Evolutionary conservation across 1,284 basidiomycete species (phyloP).

Genomic region (Trichosporon sp.): DNA sequence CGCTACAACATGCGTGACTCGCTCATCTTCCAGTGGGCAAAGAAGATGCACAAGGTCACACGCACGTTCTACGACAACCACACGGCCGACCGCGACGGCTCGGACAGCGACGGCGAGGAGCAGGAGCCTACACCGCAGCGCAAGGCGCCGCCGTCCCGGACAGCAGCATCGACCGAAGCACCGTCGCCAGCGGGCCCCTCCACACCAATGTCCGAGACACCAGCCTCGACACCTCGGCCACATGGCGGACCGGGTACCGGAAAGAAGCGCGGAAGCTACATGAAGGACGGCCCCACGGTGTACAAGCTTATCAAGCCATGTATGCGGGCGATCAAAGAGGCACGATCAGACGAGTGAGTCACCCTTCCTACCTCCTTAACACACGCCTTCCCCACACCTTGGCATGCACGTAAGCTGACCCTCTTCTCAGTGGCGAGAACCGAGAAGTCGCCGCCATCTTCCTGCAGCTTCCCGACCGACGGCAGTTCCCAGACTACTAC

Average conservation of each 20-base stretch:
- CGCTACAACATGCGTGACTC: conserved; percentile 46
- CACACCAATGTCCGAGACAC: conserved; percentile 5
- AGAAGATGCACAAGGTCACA: conserved; percentile 44
- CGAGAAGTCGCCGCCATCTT: conserved; percentile 66
- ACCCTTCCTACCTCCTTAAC: too few species aligned
- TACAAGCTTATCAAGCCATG: conserved; percentile 46
- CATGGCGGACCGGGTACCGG: conserved; percentile 15
- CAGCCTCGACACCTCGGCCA: conserved; percentile 1
- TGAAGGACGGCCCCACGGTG: conserved; percentile 42
- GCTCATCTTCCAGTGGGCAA: conserved; percentile 43
- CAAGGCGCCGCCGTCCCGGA: conserved; percentile 13
- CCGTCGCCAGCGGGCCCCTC: conserved; percentile 13
- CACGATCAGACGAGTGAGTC: conserved; percentile 37
- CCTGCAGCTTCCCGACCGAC: conserved; percentile 66
- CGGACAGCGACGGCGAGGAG: conserved; percentile 14
- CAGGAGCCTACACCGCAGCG: conserved; percentile 8
- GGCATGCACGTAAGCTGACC: background rate
- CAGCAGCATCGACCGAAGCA: conserved; percentile 2
- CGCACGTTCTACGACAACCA: conserved; percentile 27
- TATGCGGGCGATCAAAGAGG: conserved; percentile 36
- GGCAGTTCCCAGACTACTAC: conserved; percentile 88
- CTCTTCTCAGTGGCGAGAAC: conserved; percentile 54
- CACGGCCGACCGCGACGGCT: conserved; percentile 13
- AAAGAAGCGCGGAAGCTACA: conserved; percentile 34
- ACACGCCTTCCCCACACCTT: background rate